Base-by-base conservation (phyloP, 495 filamentous ascomycete species). In the Polyplosphaeria fusca region DNA sequence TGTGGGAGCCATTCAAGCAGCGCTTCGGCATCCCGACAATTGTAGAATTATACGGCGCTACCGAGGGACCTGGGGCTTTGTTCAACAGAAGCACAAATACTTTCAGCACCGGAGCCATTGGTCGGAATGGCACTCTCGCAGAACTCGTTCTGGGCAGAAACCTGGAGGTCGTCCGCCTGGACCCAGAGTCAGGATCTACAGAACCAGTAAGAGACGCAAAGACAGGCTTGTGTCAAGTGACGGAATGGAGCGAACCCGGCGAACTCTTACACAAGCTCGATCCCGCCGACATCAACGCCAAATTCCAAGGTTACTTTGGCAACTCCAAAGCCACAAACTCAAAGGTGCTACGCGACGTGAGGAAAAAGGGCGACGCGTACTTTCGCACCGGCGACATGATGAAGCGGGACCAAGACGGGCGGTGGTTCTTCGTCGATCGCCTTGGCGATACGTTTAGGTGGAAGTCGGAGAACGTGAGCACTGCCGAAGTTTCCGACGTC, bases 331-430 rank as follows among this genome's bases (percentile, higher is more conserved):
- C 91, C 0, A 91, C 88, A 0, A 75, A 86, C 13, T 78, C 79
- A 46, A 96, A 96, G 75, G 81, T 96, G 50, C 71, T 95, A 52
- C 78, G 84, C 0, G 75, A 92, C 56, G 91, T 95, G 2, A 77
- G 92, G 54, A 74, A 68, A 45, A 89, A 89, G 65, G 91, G 88
- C 18, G 92, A 97, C 60, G 85, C 85, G 0, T 96, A 81, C 69
- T 95, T 92, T 77, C 82, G 91, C 0, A 86, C 86, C 0, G 92
- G 92, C 5, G 92, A 97, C 66, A 78, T 96, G 20, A 70, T 96
- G 18, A 78, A 82, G 30, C 80, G 78, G 71, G 87, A 90, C 55
- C 50, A 50, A 0, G 84, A 95, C 54, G 87, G 88, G 5, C 76
- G 86, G 13, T 85, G 85, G 74, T 95, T 79, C 70, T 97, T 97